Evolutionary conservation across 202 grass and related monocot genomes (phyloP).

Genomic region (Zizania palustris): DNA sequence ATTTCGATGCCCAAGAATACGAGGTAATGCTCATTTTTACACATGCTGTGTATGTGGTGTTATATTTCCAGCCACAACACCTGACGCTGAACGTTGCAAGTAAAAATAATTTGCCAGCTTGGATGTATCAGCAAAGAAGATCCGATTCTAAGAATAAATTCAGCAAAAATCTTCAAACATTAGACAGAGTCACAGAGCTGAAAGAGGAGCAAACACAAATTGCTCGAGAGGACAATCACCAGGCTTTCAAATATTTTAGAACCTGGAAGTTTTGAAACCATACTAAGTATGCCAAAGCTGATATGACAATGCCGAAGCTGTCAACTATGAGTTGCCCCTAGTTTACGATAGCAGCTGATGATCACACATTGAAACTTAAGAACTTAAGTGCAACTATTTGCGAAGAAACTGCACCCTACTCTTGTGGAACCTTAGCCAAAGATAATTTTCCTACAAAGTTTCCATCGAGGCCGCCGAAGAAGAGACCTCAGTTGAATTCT

Average conservation of each 20-base stretch:
- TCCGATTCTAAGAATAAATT: constrained; percentile 48
- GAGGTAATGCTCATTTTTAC: constrained; percentile 54
- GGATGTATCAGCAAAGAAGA: constrained; percentile 55
- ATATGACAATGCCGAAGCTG: neutral
- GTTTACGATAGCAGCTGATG: neutral
- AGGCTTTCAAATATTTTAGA: constrained; percentile 16
- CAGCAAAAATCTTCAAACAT: constrained; percentile 31
- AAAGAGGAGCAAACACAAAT: neutral
- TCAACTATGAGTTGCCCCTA: neutral
- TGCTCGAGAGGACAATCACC: neutral
- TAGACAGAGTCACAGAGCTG: constrained; percentile 24
- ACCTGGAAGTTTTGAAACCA: neutral
- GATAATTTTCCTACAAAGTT: constrained; percentile 70
- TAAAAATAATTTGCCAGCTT: constrained; percentile 50
- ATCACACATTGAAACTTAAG: neutral
- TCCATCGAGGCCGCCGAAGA: constrained; percentile 47
- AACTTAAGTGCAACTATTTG: neutral
- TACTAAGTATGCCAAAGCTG: neutral
- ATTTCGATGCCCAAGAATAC: constrained; percentile 61
- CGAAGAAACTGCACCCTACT: neutral
- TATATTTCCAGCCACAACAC: neutral
- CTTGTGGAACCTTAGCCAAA: constrained; percentile 28
- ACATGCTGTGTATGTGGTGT: neutral
- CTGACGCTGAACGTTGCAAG: neutral
- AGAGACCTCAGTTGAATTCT: constrained; percentile 62